A percentile compares a stretch with the other conserved stretches of the same genome.
phyloP scores from a whole-genome alignment of 495 filamentous ascomycete genomes.

The Cryomyces minteri region DNA sequence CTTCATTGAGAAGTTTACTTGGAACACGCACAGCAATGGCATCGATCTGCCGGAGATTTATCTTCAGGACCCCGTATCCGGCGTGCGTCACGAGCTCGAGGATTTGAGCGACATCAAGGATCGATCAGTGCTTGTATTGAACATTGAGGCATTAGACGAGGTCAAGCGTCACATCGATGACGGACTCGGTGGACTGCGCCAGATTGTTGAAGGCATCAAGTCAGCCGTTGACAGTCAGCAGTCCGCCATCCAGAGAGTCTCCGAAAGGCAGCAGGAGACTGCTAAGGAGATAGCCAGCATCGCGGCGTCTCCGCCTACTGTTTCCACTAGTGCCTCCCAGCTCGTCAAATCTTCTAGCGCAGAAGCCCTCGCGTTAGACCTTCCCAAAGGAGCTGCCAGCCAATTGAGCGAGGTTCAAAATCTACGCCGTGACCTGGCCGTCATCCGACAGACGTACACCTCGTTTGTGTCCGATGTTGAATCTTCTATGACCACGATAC shows the following conservation, averaged over 20 bases:
- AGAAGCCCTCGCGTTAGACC: not conserved
- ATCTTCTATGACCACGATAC: conserved; percentile 65
- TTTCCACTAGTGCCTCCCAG: conserved; percentile 11
- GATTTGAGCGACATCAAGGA: conserved; percentile 93
- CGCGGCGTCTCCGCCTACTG: conserved; percentile 40
- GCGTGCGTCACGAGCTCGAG: conserved; percentile 87
- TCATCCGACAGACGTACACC: conserved; percentile 83
- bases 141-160: conserved; percentile 88
- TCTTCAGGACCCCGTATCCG: conserved; percentile 88
- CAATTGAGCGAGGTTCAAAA: conserved; percentile 64
- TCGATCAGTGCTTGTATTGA: conserved; percentile 79
- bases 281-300: conserved; percentile 81
- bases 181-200: conserved; percentile 60
- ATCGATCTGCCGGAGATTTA: conserved; percentile 91
- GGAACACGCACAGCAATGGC: conserved; percentile 91
- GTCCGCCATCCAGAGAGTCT: conserved; percentile 64
- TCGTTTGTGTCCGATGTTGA: conserved; percentile 78
- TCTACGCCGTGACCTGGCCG: conserved; percentile 77
- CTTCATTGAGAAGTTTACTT: conserved; percentile 99
- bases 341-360: conserved; percentile 3
- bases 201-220: conserved; percentile 63
- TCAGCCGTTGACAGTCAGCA: conserved; percentile 66
- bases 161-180: conserved; percentile 95
- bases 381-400: conserved; percentile 19
- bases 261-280: conserved; percentile 76